Evolutionary conservation across 2,329 filamentous ascomycete species (phyloP).

Genomic region (Coccinonectria pachysandricola): DNA sequence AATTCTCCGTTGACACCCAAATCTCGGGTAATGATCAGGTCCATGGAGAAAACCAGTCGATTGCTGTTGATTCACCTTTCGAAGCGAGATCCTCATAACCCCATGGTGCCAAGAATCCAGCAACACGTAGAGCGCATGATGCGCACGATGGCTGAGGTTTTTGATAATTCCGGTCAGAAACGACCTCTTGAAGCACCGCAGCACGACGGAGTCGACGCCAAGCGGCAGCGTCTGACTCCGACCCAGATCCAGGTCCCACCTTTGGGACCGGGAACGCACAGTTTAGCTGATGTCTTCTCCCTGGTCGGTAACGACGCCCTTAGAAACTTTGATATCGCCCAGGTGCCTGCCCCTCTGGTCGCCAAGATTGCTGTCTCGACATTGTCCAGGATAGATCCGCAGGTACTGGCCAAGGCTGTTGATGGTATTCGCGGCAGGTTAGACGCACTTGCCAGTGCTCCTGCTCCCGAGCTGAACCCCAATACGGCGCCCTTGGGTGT

Average conservation of each 20-base stretch:
- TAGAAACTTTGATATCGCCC: conserved; percentile 71
- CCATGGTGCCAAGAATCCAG: conserved; percentile 67
- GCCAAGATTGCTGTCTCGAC: conserved; percentile 74
- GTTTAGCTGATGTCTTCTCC: conserved; percentile 75
- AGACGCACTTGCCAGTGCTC: conserved; percentile 32
- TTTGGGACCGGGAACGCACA: conserved; percentile 65
- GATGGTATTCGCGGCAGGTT: conserved; percentile 48
- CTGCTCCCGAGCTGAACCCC: conserved; percentile 40
- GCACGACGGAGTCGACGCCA: conserved; percentile 66
- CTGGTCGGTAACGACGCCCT: conserved; percentile 64
- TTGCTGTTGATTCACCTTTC: conserved; percentile 73
- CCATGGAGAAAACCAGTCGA: conserved; percentile 88
- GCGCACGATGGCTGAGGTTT: conserved; percentile 65
- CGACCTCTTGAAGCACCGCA: conserved; percentile 61
- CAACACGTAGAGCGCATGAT: conserved; percentile 77
- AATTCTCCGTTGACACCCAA: conserved; percentile 68
- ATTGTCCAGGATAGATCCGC: conserved; percentile 59
- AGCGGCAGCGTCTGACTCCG: conserved; percentile 59
- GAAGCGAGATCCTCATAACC: conserved; percentile 77
- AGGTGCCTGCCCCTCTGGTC: conserved; percentile 64
- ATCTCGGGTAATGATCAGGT: conserved; percentile 73
- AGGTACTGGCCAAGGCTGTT: conserved; percentile 61
- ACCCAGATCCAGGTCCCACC: conserved; percentile 50
- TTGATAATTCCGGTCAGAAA: conserved; percentile 73
- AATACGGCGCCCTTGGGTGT: conserved; percentile 53